Evolutionary conservation across 2,329 filamentous ascomycete species (phyloP), one percentile per base, ranked within the genome.

Genomic region (Ramularia collo-cygni): DNA sequence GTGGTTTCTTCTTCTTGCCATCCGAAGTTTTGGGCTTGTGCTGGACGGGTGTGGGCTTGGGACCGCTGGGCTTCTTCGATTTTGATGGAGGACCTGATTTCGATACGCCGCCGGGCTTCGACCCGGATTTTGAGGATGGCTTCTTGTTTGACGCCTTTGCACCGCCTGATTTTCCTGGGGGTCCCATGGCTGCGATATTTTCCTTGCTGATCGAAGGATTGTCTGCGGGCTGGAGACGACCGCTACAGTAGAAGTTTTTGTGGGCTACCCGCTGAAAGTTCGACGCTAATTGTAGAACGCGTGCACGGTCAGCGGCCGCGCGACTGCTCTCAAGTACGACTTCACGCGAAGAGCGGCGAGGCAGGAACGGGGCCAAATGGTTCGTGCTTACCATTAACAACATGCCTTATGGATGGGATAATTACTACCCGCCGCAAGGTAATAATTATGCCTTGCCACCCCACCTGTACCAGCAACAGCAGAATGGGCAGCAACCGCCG

Each of bases 1-100:
- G 56, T 10, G 79, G 74, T 61, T 81, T 80, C 70, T 81, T 83
- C 73, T 92, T 92, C 61, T 81, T 84, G 68, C 81, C 85, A 32
- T 48, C 46, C 17, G 45, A 40, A 4, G 42, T 52, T 48, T 31
- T 52, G 28, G 58, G 51, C 65, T 83, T 85, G 57, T 85, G 68
- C 52, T 81, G 53, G 37, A 47, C 46, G 5, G 49, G 54, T 29
- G 58, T 54, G n/a, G 55, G 45, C 45, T 61, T 63, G 2, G 59
- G 52, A 34, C 58, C 59, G 30, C 54, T 52, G 37, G 51, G 45
- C 24, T 56, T 51, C 30, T 54, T 54, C 10, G 46, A 27, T 15
- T 51, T 54, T n/a, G 47, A 40, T 19, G 31, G 31, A 7, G 31
- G 31, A 8, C 16, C 31, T 12, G 31, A 33, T 33, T 33, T 33